Base-by-base conservation (phyloP, 306 rosid genomes). In the Sechiopsis laciniata region DNA sequence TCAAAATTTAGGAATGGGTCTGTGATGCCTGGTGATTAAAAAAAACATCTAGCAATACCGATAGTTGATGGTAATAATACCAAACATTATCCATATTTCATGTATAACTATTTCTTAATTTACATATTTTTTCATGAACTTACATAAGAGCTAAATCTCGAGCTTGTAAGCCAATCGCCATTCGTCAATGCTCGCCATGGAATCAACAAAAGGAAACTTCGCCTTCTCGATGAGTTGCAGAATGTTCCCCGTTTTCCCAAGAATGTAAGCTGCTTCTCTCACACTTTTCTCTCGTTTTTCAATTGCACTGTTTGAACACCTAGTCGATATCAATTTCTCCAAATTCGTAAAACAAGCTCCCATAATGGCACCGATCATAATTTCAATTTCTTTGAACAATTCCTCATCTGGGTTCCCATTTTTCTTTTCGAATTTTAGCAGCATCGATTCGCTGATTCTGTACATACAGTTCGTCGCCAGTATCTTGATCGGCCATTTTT, bases 391-490 rank as follows among this genome's bases (percentile, higher is more conserved):
- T 55, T 70, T 85, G 42, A 81, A 82, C 75, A 90, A 45, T 69
- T 72, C 72, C 80, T 87, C 87, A 50, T 80, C 55, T 0, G 69
- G 35, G 7, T 19, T 51, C 19, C 64, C 67, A 50, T 42, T 32
- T 46, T 50, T 72, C 78, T 80, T 69, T 71, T 74, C 82, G 7
- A 48, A 78, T 21, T 79, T 83, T 2, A 88, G 75, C 56, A 86
- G 87, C 73, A 79, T 58, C 19, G 89, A 81, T 75, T 86, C 77
- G 80, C 87, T 81, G 74, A 88, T 77, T 87, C 96, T 87, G 75
- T 88, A 93, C 98, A 93, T 87, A 68, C 91, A 82, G 63, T 90
- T 86, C 2, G 94, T 79, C 55, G 91, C 90, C 77, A 87, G 51
- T 19, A 87, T 55, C 56, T 80, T 80, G 53, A 67, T 1, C 0